Evolutionary conservation across 352 stramenopile species (phyloP), one percentile per base, ranked within the genome.

Genomic region (Phytopythium helicoides): DNA sequence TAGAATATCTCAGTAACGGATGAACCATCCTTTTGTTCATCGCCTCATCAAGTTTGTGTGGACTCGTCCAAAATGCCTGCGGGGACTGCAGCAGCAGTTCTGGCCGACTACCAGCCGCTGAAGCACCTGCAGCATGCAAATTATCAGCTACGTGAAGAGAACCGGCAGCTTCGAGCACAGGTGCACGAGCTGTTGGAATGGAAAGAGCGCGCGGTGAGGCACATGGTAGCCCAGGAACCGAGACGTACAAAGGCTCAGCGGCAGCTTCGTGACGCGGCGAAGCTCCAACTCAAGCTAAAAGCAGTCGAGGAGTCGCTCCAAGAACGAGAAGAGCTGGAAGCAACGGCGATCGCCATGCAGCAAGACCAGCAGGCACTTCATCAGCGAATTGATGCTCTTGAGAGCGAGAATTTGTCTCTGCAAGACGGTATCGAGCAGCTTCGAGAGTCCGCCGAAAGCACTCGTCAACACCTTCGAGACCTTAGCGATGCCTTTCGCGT

Each of bases 191-290:
- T 89, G 36, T 56, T 85, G 46, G 56, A 40, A 0, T 89, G 78
- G 78, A 89, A 89, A 46, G 78, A 86, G 26, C 75, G 73, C 39
- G 73, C 78, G n/a, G 55, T 89, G 44, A 64, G 68, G 14, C 74
- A 89, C 55, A 80, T 92, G 68, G 54, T 79, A 3, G 50, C 66
- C 10, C 72, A 89, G 50, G 78, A 72, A 1, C 78, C 77, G 21
- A 75, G 75, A 52, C 78, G 76, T 11, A 62, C 56, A 18, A 70
- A 64, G 7, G 73, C 75, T 15, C 64, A 66, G 41, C 62, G 54
- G 7, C 71, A 89, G 34, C 64, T 84, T 12, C 63, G 76, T 33
- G 73, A 78, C 4, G 78, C 75, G 12, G 71, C 73, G 34, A 68
- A 79, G 21, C 39, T 89, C 25, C 70, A 88, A 37, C 62, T 71